Evolutionary conservation across 2,329 filamentous ascomycete genomes (phyloP), one percentile per base, ranked within the genome.

Genomic region (Setomelanomma holmii): DNA sequence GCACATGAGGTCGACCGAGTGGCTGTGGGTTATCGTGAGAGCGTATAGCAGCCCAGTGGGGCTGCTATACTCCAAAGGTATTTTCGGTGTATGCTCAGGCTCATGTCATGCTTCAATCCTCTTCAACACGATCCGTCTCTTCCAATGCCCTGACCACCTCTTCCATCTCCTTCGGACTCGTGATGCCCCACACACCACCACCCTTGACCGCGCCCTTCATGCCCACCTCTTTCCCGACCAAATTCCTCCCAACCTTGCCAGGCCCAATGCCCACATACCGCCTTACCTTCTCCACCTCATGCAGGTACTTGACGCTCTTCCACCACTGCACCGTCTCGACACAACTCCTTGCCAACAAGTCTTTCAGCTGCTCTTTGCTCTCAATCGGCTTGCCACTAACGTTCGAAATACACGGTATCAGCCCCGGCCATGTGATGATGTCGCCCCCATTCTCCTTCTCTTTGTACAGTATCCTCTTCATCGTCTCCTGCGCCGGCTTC

Each of bases 321-420:
- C 93, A 96, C 93, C 93, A 98, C 53, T 85, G 83, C 36, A 98
- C 91, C 23, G 93, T 97, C 77, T 96, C 91, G n/a, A 95, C 86
- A 56, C 89, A 93, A 68, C 92, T 89, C 42, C 90, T 79, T 1
- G 92, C 88, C 43, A 96, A 79, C 40, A 96, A 76, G 57, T 96
- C 87, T 70, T 90, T 90, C 24, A 97, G 79, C 58, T 96, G 85
- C 35, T 86, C 85, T 63, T 85, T 86, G 59, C 84, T 90, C 58
- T 79, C 73, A 62, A 96, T 96, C 0, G 92, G 92, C 47, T 86
- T 78, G 3, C 89, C 93, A 6, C 87, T 89, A 38, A 97, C 89
- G 72, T 98, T 98, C 66, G 90, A 93, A 46, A 98, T 81, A 66
- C 91, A 93, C 4, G 89, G 88, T 61, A 96, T 82, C 33, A 78